A percentile compares a stretch with the other conserved stretches of the same genome.
phyloP scores from a whole-genome alignment of 2,329 filamentous ascomycete genomes.

The Cryphonectria naterciae region DNA sequence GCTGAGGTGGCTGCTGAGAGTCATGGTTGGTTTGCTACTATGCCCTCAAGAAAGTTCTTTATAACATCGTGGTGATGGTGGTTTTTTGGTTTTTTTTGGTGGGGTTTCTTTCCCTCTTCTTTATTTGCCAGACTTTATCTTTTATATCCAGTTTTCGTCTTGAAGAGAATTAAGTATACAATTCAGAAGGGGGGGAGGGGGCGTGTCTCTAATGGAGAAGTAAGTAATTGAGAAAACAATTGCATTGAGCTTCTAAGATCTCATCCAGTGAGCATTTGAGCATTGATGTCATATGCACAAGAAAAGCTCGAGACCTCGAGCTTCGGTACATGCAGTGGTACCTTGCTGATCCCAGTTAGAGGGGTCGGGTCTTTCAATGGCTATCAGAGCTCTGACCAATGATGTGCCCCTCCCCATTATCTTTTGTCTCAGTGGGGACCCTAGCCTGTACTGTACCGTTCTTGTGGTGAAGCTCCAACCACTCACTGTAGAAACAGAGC shows the following conservation, averaged over 20 bases:
- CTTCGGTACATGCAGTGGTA: neutral
- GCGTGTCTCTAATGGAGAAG: no score
- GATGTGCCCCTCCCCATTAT: neutral
- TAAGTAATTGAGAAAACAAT: neutral
- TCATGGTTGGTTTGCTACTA: conserved; percentile 47
- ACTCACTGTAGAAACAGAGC: neutral
- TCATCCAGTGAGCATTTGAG: neutral
- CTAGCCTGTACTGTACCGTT: neutral
- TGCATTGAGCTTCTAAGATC: neutral
- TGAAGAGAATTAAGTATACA: neutral
- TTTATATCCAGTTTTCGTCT: neutral
- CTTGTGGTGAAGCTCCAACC: neutral
- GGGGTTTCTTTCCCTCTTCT: neutral
- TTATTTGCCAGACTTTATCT: neutral
- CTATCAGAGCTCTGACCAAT: neutral
- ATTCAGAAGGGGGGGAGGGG: neutral
- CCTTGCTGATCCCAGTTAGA: neutral
- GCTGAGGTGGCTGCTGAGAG: conserved; percentile 46
- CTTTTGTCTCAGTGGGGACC: neutral
- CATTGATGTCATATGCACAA: conserved; percentile 10
- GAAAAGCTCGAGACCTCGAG: neutral
- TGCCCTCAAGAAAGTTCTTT: neutral
- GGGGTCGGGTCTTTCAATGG: neutral
- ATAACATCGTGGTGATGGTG: neutral
- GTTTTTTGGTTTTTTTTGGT: neutral